These are phyloP conservation scores for Fusarium buharicum DNA, from an alignment of 2,329 filamentous ascomycete genomes.

Conservation along the genomic window DNA sequence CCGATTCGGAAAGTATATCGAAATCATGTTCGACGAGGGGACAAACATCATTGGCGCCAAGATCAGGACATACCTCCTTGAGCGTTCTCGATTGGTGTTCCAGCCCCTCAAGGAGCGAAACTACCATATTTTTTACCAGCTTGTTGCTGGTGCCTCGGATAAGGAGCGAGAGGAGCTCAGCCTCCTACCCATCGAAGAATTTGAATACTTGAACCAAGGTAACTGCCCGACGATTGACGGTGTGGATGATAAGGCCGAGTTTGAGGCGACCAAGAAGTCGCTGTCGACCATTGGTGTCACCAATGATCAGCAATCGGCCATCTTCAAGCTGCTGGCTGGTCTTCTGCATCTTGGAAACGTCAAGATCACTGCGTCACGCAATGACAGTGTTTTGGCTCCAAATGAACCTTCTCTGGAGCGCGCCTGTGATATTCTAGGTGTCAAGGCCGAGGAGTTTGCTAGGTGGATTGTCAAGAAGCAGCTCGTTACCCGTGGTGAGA, in stretches of 20 bases:
- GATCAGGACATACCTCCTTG: slow-evolving; percentile 94
- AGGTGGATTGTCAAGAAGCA: slow-evolving; percentile 99
- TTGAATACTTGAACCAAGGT: slow-evolving; percentile 96
- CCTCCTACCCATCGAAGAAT: slow-evolving; percentile 85
- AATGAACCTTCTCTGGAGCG: slow-evolving; percentile 84
- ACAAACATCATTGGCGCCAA: slow-evolving; percentile 98
- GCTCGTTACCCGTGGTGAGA: slow-evolving; percentile 93
- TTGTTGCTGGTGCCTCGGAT: slow-evolving; percentile 91
- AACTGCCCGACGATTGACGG: slow-evolving; percentile 91
- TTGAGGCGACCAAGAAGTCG: slow-evolving; percentile 86
- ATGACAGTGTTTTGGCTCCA: slow-evolving; percentile 83
- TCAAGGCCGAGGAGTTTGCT: slow-evolving; percentile 85
- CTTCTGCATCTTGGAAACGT: slow-evolving; percentile 95
- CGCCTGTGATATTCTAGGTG: slow-evolving; percentile 86
- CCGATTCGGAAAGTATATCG: slow-evolving; percentile 98
- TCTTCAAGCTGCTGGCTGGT: slow-evolving; percentile 91
- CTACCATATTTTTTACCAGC: slow-evolving; percentile 99
- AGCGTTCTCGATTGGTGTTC: slow-evolving; percentile 95
- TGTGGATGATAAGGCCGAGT: slow-evolving; percentile 95
- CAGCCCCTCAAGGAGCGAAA: slow-evolving; percentile 98
- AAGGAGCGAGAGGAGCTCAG: slow-evolving; percentile 82
- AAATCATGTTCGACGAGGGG: slow-evolving; percentile 97
- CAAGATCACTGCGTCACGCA: slow-evolving; percentile 91
- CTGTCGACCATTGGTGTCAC: slow-evolving; percentile 88
- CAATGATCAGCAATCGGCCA: slow-evolving; percentile 77